Percentiles rank a stretch among this genome's conserved stretches.
Evolutionary conservation across 257 asterid species (phyloP).

Genomic region (Cruciata laevipes): DNA sequence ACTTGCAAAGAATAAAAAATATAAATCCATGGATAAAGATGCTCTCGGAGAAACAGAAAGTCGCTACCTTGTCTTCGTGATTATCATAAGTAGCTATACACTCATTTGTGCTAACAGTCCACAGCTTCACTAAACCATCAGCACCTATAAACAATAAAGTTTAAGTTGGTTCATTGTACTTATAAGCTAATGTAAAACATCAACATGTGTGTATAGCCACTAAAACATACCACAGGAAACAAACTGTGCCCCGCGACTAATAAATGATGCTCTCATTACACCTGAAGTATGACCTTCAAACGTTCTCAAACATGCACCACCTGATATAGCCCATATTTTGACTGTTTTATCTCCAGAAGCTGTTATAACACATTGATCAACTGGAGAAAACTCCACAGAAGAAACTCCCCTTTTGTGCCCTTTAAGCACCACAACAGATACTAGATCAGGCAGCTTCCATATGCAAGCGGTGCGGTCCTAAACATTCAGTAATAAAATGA

Average conservation of each 20-base stretch:
- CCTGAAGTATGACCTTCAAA: slow-evolving; percentile 94
- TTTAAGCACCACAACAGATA: slow-evolving; percentile 58
- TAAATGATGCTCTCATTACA: slow-evolving; percentile 82
- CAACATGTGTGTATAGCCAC: not conserved
- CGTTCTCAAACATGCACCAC: slow-evolving; percentile 87
- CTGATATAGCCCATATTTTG: slow-evolving; percentile 88
- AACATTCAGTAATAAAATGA: slow-evolving; percentile 24
- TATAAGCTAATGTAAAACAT: not conserved
- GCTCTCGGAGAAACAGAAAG: slow-evolving; percentile 5
- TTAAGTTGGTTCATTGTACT: not conserved
- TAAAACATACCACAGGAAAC: slow-evolving; percentile 71
- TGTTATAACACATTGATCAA: slow-evolving; percentile 90
- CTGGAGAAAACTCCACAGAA: slow-evolving; percentile 99
- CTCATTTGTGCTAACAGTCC: slow-evolving; percentile 88
- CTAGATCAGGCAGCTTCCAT: slow-evolving; percentile 94
- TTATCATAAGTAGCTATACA: slow-evolving; percentile 94
- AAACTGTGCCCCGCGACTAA: slow-evolving; percentile 85
- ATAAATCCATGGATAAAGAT: not conserved
- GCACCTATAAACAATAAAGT: slow-evolving; percentile 47
- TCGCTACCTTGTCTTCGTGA: slow-evolving; percentile 85
- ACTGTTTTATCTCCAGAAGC: slow-evolving; percentile 94
- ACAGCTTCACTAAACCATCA: slow-evolving; percentile 92
- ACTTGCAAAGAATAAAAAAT: not conserved
- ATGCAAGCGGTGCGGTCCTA: slow-evolving; percentile 96
- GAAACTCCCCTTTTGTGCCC: slow-evolving; percentile 97